A percentile compares a stretch with the other conserved stretches of the same genome.
These are phyloP conservation scores for Lecanicillium sp. DNA, from an alignment of 2,329 filamentous ascomycete genomes.

Conservation along the genomic window DNA sequence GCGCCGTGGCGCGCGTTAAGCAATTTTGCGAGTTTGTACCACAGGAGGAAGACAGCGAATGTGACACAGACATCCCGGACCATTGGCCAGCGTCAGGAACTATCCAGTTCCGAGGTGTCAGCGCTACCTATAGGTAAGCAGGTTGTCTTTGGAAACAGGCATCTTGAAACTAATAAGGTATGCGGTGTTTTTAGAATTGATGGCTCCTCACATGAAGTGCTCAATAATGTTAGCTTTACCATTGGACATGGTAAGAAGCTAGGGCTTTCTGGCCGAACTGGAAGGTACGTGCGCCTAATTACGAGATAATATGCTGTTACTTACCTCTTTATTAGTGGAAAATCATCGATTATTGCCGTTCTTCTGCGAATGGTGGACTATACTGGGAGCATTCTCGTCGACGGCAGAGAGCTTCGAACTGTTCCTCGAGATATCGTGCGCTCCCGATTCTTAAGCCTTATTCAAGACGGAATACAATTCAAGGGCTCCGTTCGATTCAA, in stretches of 20 bases:
- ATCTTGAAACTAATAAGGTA: not conserved
- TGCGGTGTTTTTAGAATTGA: not conserved
- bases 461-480: conserved; percentile 15
- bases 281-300: no score
- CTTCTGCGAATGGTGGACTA: conserved; percentile 1
- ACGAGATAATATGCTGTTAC: not conserved
- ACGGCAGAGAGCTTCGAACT: conserved; percentile 2
- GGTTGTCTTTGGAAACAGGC: not conserved
- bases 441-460: conserved; percentile 17
- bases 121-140: conserved; percentile 5
- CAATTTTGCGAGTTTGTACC: not conserved
- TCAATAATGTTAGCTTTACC: not conserved
- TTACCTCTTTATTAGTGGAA: conserved; percentile 1
- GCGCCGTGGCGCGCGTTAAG: conserved; percentile 1
- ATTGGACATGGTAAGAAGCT: not conserved
- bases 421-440: conserved; percentile 12
- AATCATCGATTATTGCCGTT: not conserved
- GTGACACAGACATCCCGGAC: not conserved
- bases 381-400: conserved; percentile 7
- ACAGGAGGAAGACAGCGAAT: not conserved
- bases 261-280: conserved; percentile 1
- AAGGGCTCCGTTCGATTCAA: conserved; percentile 3
- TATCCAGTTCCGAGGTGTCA: conserved; percentile 1
- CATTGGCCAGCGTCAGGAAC: not conserved
- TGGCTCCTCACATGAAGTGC: not conserved